Base-by-base conservation (phyloP, 1,284 basidiomycete genomes). In the Ustilago tritici region DNA sequence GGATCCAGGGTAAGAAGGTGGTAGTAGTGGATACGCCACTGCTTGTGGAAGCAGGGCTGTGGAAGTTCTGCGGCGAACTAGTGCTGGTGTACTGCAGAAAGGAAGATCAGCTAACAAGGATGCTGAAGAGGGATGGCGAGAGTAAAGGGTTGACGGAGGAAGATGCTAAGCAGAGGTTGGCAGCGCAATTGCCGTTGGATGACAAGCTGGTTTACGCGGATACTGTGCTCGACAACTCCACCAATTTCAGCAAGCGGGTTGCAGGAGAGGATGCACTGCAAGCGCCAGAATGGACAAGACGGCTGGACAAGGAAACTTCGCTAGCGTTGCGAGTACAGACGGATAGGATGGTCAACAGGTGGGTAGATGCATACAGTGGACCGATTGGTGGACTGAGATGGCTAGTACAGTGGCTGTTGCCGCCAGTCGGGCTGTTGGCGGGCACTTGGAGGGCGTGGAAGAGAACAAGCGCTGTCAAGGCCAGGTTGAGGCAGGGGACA, bases 11-110 rank as follows among this genome's bases (percentile, higher is more conserved):
- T 3, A 88, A 93, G 76, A 91, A 90, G 82, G 89, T 92, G 60
- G 93, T 93, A 69, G 89, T 99, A 2, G 88, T 98, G 68, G 96
- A 98, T 86, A 93, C 98, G 8, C 96, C 96, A n/a, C 87, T 98
- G 58, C 88, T 98, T 64, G 92, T 99, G 65, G 96, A 99, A 86
- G 92, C 93, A 0, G 92, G 92, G 1, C 85, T 98, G 59, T 95
- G 93, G 91, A 91, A 90, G 83, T 93, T 90, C 88, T 93, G 95
- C 63, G 95, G 92, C 2, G 90, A 90, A 78, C 90, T 95, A 11
- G 90, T 95, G 3, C 91, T 99, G 17, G 95, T 98, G 2, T 97
- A 93, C 82, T 95, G 83, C 50, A 66, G 65, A 10, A 49, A 67
- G 1, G 61, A 80, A 11, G 81, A 83, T 61, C 84, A 86, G 68